Percentiles rank a stretch among this genome's conserved stretches.
Conservation (phyloP, 805 yeast species). For the Priceomyces castillae region DNA sequence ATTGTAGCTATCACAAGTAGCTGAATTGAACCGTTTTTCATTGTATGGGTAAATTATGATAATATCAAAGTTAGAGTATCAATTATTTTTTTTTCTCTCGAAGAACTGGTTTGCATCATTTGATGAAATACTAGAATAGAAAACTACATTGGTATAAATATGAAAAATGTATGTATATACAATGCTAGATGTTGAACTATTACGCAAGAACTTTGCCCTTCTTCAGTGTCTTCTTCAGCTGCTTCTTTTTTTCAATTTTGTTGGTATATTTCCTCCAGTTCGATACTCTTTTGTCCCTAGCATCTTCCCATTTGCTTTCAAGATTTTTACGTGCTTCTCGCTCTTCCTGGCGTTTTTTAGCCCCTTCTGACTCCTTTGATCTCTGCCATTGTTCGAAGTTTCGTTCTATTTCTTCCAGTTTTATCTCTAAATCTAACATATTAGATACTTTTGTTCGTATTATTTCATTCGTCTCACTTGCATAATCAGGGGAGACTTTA, state of each 20-base stretch:
- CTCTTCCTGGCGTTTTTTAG: constrained; percentile 35
- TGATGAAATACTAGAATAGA: too few relatives aligned
- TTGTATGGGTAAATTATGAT: neutral
- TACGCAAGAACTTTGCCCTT: constrained; percentile 8
- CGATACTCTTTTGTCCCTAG: constrained; percentile 53
- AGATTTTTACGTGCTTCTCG: constrained; percentile 41
- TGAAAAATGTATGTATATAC: too few relatives aligned
- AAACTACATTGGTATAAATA: too few relatives aligned
- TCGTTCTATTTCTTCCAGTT: constrained; percentile 26
- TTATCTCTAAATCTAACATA: constrained; percentile 39
- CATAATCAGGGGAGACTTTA: neutral
- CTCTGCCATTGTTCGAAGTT: constrained; percentile 28
- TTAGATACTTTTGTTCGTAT: constrained; percentile 41
- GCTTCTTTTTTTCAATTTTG: constrained; percentile 46
- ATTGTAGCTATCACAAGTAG: neutral
- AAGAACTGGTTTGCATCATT: too few relatives aligned
- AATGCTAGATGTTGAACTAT: neutral
- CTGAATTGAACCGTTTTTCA: neutral
- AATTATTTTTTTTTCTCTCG: too few relatives aligned
- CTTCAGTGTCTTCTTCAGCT: constrained; percentile 29
- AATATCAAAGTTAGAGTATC: too few relatives aligned
- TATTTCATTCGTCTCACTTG: constrained; percentile 2
- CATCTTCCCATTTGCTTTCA: constrained; percentile 58
- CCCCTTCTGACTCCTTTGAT: constrained; percentile 20
- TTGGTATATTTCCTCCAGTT: constrained; percentile 56